phyloP scores from a whole-genome alignment of 345 rosid species.

The Salix koriyanagi region DNA sequence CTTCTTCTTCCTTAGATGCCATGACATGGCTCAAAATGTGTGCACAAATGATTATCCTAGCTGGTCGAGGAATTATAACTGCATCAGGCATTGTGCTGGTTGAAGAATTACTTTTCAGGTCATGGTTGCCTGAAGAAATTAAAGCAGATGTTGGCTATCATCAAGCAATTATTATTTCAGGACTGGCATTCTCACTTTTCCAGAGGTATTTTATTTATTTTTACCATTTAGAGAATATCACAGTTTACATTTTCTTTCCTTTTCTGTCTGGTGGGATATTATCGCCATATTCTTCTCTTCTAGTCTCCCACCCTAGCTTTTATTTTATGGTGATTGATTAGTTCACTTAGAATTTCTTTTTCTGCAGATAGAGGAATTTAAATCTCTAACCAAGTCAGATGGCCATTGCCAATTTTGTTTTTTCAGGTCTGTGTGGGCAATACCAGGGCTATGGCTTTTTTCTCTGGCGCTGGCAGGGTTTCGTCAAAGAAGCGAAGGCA shows the following conservation, averaged over 20 bases:
- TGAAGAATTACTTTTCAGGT: slow-evolving; percentile 82
- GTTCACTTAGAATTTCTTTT: neutral
- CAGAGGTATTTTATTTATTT: slow-evolving; percentile 52
- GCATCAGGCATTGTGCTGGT: slow-evolving; percentile 64
- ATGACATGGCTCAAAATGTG: slow-evolving; percentile 40
- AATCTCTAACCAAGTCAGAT: neutral
- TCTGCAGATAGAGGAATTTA: neutral
- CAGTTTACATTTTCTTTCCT: neutral
- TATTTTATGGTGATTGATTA: neutral
- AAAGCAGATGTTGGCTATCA: slow-evolving; percentile 73
- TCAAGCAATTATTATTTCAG: slow-evolving; percentile 64
- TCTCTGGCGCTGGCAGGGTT: slow-evolving; percentile 65
- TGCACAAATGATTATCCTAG: slow-evolving; percentile 40
- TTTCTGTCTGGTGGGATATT: neutral
- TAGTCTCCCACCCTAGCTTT: neutral
- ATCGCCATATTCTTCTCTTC: neutral
- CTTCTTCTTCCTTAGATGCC: slow-evolving; percentile 43
- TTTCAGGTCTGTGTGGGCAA: slow-evolving; percentile 62
- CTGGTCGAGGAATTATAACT: slow-evolving; percentile 51
- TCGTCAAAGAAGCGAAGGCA: slow-evolving; percentile 57
- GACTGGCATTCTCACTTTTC: slow-evolving; percentile 61
- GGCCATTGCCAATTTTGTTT: neutral
- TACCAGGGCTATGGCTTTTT: slow-evolving; percentile 76
- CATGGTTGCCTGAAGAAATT: slow-evolving; percentile 85
- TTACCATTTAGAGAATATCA: neutral